Base-by-base conservation (phyloP, 2,329 filamentous ascomycete genomes). In the Phyllosticta capitalensis region DNA sequence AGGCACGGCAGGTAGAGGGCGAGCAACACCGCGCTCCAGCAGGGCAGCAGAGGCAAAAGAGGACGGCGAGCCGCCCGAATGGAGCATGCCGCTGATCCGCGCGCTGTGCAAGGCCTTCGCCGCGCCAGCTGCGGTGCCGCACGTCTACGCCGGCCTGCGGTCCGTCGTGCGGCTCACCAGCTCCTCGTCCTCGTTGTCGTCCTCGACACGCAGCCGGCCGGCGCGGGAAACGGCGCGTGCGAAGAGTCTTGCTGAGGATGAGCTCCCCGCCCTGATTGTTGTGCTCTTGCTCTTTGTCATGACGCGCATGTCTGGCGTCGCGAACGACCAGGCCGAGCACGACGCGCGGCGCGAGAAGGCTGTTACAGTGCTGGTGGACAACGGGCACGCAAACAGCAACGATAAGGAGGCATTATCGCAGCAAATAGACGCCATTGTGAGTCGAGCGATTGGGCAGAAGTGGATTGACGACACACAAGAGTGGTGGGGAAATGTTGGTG, bases 141-240 rank as follows among this genome's bases (percentile, higher is more conserved):
- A 90, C 58, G 81, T 95, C 0, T 82, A 89, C 54, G 86, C 89
- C 0, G 90, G 89, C 0, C 79, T 91, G 56, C 86, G 76, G 24
- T 79, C 76, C 2, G 87, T 76, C 74, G 66, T 81, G 65, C 66
- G 19, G 54, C 1, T 56, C 3, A n/a, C 14, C 6, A 24, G 20
- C 50, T 52, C 50, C 7, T n/a, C 38, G 5, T 45, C 38, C 3
- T 45, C 38, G 38, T 3, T 45, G 17, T 21, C 52, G 28, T 50
- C 56, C 1, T 71, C 9, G 65, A 65, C 56, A 69, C 78, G 60
- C 76, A 84, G 63, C 72, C 76, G 59, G 80, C 79, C 81, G 69
- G 79, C 6, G 67, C 76, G 53, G 69, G 72, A 49, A 76, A 51
- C 61, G 9, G 59, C 66, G 52, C 19, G 33, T n/a, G 57, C 30